Conservation (phyloP, 805 yeast species). For the Naumovozyma baii region DNA sequence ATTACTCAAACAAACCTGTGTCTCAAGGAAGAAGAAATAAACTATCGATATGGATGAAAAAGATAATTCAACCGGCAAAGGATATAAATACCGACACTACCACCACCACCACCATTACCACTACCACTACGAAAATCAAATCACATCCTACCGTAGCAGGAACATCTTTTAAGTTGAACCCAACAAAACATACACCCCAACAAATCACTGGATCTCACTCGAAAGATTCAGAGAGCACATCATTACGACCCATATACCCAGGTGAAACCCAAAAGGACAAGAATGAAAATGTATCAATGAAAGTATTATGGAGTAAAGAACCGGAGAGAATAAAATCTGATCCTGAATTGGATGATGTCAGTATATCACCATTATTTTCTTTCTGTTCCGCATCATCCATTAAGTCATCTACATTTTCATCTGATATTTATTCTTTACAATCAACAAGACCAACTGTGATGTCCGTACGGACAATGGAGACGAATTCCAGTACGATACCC, state of each 20-base stretch:
- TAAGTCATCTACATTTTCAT: conserved; percentile 31
- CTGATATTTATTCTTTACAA: conserved; percentile 26
- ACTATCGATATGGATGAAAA: conserved; percentile 26
- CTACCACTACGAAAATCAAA: background rate
- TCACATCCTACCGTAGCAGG: background rate
- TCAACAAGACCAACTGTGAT: conserved; percentile 31
- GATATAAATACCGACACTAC: background rate
- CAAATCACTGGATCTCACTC: no score
- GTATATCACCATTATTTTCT: conserved; percentile 29
- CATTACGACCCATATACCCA: conserved; percentile 7
- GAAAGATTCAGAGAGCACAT: conserved; percentile 4
- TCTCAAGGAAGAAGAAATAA: conserved; percentile 17
- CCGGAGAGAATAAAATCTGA: conserved; percentile 7
- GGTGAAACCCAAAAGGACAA: background rate
- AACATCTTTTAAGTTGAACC: background rate
- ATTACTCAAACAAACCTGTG: background rate
- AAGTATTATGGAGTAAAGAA: conserved; percentile 18
- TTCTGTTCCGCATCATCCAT: conserved; percentile 27
- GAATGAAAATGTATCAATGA: conserved; percentile 2
- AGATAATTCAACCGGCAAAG: conserved; percentile 23
- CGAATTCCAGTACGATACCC: conserved; percentile 58
- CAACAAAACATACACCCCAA: no score
- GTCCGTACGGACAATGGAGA: conserved; percentile 33
- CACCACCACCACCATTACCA: no score
- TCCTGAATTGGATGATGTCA: conserved; percentile 17